A percentile compares a stretch with the other conserved stretches of the same genome.
Conservation (phyloP, 257 asterid species). For the Nemophila menziesii region DNA sequence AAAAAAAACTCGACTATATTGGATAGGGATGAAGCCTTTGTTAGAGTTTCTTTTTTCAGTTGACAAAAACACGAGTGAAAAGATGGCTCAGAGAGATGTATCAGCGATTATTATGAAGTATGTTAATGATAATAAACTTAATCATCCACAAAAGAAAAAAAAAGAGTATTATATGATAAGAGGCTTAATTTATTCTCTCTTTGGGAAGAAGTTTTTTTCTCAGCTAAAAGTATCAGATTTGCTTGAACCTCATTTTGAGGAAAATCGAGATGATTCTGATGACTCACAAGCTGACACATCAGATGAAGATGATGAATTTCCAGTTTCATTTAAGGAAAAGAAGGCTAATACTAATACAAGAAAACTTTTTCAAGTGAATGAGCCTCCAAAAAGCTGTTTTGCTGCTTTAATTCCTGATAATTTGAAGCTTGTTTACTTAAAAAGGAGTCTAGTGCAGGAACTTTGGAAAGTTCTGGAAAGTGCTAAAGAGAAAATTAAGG, state of each 20-base stretch:
- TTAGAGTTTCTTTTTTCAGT: conserved; percentile 69
- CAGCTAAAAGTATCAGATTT: conserved; percentile 43
- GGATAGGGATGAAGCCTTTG: conserved; percentile 77
- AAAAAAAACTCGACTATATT: conserved; percentile 39
- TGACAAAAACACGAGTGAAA: conserved; percentile 47
- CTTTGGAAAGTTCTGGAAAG: conserved; percentile 48
- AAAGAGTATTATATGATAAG: conserved; percentile 50
- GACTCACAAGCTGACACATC: conserved; percentile 51
- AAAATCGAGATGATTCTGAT: conserved; percentile 52
- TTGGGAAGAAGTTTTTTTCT: conserved; percentile 47
- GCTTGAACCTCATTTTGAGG: conserved; percentile 77
- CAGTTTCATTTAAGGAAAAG: conserved; percentile 12
- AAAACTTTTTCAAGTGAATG: conserved; percentile 15
- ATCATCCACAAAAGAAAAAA: conserved; percentile 56
- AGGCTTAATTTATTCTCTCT: conserved; percentile 52
- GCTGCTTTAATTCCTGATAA: conserved; percentile 69
- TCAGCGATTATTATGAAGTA: conserved; percentile 38
- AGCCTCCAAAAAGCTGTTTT: conserved; percentile 52
- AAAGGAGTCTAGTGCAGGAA: conserved; percentile 55
- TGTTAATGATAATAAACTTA: conserved; percentile 39
- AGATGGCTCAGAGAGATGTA: conserved; percentile 50
- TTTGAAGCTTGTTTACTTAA: conserved; percentile 61
- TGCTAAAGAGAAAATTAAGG: conserved; percentile 47
- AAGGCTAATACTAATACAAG: conserved; percentile 15
- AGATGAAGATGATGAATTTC: conserved; percentile 33